Conservation (phyloP, 208 protist species). For the Leptomonas pyrrhocoris region DNA sequence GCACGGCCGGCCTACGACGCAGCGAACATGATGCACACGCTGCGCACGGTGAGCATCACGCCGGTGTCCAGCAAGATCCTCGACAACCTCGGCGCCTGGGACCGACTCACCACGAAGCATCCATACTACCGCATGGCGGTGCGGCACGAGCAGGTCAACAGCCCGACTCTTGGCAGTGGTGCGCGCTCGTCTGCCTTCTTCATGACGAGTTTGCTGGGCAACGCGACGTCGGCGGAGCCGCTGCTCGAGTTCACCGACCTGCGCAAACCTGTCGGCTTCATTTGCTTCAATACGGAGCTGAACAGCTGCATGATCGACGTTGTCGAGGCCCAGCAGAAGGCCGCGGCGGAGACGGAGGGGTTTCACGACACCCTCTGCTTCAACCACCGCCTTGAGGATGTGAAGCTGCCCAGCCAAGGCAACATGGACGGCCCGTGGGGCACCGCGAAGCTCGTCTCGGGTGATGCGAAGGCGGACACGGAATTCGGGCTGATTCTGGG, state of each 20-base stretch:
- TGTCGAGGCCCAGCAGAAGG: conserved; percentile 49
- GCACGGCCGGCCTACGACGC: conserved; percentile 55
- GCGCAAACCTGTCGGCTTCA: conserved; percentile 79
- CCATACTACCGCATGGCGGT: conserved; percentile 87
- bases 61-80: conserved; percentile 84
- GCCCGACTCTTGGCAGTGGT: conserved; percentile 42
- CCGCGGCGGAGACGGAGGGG: conserved; percentile 1
- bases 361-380: conserved; percentile 53
- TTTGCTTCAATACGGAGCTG: conserved; percentile 81
- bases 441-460: conserved; percentile 32
- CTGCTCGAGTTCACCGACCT: conserved; percentile 85
- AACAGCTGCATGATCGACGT: conserved; percentile 67
- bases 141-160: conserved; percentile 83
- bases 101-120: conserved; percentile 74
- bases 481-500: conserved; percentile 73
- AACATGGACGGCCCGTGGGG: conserved; percentile 61
- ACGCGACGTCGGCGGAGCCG: conserved; percentile 45
- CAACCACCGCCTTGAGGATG: conserved; percentile 47
- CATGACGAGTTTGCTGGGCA: conserved; percentile 52
- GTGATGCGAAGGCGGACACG: conserved; percentile 31
- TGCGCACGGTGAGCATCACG: conserved; percentile 83
- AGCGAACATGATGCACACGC: conserved; percentile 66
- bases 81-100: conserved; percentile 79
- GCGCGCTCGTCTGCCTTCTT: conserved; percentile 62
- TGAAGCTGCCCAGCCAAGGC: conserved; percentile 39